Evolutionary conservation across 2,329 filamentous ascomycete species (phyloP).

Genomic region (Claviceps sorghi): DNA sequence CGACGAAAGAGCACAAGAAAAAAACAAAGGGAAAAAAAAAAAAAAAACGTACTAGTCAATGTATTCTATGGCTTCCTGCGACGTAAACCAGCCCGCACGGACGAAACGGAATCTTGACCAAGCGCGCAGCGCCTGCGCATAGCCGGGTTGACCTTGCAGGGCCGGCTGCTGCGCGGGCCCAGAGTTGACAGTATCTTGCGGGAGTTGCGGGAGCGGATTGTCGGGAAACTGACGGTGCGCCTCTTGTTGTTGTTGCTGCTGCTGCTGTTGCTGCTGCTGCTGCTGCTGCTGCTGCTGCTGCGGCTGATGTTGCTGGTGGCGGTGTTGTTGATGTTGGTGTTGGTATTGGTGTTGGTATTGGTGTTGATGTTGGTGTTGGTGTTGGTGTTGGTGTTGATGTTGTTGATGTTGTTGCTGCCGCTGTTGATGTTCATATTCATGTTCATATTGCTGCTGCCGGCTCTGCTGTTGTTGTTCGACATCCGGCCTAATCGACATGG

Average conservation of each 20-base stretch:
- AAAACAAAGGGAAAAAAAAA: background rate
- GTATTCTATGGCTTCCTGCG: conserved; percentile 83
- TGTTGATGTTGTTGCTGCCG: background rate
- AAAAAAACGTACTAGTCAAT: conserved; percentile 61
- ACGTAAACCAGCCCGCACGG: conserved; percentile 91
- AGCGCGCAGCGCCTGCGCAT: conserved; percentile 60
- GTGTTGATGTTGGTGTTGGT: background rate
- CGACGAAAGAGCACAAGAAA: background rate
- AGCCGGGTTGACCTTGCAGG: conserved; percentile 36
- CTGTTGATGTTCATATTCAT: background rate
- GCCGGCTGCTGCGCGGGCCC: conserved; percentile 29
- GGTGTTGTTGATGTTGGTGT: background rate
- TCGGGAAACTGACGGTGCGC: background rate
- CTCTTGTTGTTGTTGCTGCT: background rate
- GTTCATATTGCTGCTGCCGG: background rate
- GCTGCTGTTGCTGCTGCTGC: background rate
- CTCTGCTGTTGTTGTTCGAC: conserved; percentile 2
- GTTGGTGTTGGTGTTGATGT: background rate
- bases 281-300: background rate
- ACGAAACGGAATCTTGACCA: conserved; percentile 91
- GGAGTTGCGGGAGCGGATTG: background rate
- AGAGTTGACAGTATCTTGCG: conserved; percentile 28
- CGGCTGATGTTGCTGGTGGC: background rate
- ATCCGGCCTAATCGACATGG: conserved; percentile 8
- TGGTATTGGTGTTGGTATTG: background rate